phyloP scores from a whole-genome alignment of 805 yeast species.

The Ogataea trehaloabstinens region DNA sequence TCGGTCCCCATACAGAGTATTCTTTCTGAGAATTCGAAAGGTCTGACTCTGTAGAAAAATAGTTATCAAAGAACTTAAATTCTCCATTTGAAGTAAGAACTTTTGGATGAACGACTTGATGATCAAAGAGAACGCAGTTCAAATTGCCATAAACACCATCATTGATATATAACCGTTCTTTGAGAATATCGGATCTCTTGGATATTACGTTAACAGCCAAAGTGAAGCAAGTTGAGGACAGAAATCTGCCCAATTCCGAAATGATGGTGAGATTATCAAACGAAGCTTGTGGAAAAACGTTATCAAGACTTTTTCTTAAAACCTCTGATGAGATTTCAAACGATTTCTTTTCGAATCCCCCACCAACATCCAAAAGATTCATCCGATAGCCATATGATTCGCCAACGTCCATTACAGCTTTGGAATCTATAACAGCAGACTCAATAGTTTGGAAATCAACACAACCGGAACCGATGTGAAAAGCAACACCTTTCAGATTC shows the following conservation, averaged over 20 bases:
- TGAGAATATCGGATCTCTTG: conserved; percentile 48
- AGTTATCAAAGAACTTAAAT: conserved; percentile 25
- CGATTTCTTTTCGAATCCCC: conserved; percentile 72
- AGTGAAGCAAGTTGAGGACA: conserved; percentile 82
- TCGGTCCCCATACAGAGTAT: conserved; percentile 95
- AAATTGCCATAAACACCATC: conserved; percentile 96
- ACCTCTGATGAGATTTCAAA: conserved; percentile 59
- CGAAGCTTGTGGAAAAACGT: conserved; percentile 52
- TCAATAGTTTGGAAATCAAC: conserved; percentile 63
- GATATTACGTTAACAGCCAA: conserved; percentile 84
- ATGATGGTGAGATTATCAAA: conserved; percentile 46
- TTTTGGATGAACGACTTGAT: conserved; percentile 72
- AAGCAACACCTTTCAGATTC: conserved; percentile 79
- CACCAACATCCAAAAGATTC: conserved; percentile 80
- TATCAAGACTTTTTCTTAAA: conserved; percentile 53
- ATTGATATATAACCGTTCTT: conserved; percentile 79
- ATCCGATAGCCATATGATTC: conserved; percentile 38
- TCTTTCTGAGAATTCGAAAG: conserved; percentile 8
- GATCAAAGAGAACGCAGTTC: conserved; percentile 92
- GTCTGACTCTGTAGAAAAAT: conserved; percentile 10
- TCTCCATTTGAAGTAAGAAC: conserved; percentile 57
- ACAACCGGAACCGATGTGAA: conserved; percentile 96
- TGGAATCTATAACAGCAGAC: conserved; percentile 72
- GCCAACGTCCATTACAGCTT: conserved; percentile 63
- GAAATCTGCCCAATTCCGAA: conserved; percentile 93